These are phyloP conservation scores for Kwoniella dejecticola DNA, from an alignment of 768 basidiomycete species.

Conservation along the genomic window DNA sequence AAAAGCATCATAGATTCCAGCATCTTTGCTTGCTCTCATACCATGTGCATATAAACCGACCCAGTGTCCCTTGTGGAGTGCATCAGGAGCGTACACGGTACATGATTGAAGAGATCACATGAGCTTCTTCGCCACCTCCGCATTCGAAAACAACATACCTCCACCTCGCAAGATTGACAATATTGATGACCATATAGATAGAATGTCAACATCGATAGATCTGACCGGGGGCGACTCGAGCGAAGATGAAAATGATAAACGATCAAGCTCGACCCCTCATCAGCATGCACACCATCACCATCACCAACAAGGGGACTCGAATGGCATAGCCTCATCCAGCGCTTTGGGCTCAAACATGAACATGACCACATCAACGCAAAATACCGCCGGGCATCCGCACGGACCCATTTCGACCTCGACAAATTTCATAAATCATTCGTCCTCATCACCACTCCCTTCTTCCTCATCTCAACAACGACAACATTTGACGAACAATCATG, in stretches of 20 bases:
- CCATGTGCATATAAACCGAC: neutral
- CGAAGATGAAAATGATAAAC: too few species aligned
- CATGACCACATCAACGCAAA: neutral
- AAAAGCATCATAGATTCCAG: too few species aligned
- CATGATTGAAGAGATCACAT: neutral
- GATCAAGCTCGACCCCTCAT: neutral
- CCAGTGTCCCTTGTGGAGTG: too few species aligned
- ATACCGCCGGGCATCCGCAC: conserved; percentile 3
- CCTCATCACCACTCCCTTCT: neutral
- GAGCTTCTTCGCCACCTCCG: conserved; percentile 11
- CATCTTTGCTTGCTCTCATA: neutral
- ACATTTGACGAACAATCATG: neutral
- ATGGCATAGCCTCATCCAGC: neutral
- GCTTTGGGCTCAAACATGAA: conserved; percentile 2
- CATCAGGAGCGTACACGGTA: too few species aligned
- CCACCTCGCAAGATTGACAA: neutral
- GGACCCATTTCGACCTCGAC: conserved; percentile 12
- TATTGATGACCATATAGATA: too few species aligned
- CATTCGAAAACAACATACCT: neutral
- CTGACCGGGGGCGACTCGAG: conserved; percentile 20
- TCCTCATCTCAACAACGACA: conserved; percentile 2
- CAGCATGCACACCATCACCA: neutral
- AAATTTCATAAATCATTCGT: neutral
- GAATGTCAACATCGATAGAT: conserved; percentile 25
- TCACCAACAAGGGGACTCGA: neutral